Conservation (phyloP, 352 stramenopile genomes). For the Phytophthora pluvialis region DNA sequence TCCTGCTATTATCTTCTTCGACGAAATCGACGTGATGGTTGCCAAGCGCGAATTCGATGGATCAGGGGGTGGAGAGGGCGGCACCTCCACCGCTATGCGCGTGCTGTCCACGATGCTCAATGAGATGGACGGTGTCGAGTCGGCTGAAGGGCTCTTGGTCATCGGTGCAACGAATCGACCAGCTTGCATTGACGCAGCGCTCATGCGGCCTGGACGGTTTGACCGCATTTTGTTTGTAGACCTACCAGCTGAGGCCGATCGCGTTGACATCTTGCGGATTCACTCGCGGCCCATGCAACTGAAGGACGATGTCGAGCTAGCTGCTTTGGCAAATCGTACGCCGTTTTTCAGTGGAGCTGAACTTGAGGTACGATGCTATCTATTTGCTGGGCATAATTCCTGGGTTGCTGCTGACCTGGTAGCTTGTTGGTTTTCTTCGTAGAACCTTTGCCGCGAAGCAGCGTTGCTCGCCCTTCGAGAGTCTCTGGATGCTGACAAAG, state of each 20-base stretch:
- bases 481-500: constrained; percentile 56
- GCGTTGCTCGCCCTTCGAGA: constrained; percentile 77
- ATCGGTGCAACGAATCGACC: constrained; percentile 98
- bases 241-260: constrained; percentile 73
- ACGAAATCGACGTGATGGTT: constrained; percentile 91
- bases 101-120: constrained; percentile 98
- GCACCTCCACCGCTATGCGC: constrained; percentile 78
- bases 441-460: constrained; percentile 90
- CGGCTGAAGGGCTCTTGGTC: constrained; percentile 94
- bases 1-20: constrained; percentile 93
- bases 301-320: constrained; percentile 68
- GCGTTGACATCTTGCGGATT: constrained; percentile 78
- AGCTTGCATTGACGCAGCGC: constrained; percentile 97
- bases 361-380: constrained; percentile 67
- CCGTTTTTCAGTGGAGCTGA: constrained; percentile 86
- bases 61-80: constrained; percentile 36
- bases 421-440: constrained; percentile 19
- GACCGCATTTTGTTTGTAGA: constrained; percentile 97
- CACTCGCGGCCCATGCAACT: constrained; percentile 74
- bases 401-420: constrained; percentile 7
- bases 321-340: constrained; percentile 54
- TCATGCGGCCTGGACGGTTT: constrained; percentile 96
- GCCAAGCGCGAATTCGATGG: constrained; percentile 78
- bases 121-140: constrained; percentile 98
- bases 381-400: background rate